Conservation (phyloP, 139 green algal species). For the Chlamydomonas sp. region DNA sequence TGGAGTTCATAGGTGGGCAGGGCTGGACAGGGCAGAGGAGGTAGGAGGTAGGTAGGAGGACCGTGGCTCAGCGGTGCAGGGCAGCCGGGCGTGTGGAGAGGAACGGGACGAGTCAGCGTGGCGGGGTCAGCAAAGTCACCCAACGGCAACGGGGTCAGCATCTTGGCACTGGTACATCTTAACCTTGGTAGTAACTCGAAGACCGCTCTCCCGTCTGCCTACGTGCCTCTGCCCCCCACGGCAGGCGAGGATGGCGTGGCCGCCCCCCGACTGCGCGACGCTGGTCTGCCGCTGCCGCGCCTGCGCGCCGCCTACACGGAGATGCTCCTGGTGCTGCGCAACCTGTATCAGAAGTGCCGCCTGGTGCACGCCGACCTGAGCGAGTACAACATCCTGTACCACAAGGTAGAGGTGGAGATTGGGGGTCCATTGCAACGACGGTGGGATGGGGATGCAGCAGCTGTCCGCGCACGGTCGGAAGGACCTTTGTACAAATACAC, state of each 20-base stretch:
- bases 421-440: background rate
- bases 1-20: slow-evolving; percentile 88
- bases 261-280: slow-evolving; percentile 92
- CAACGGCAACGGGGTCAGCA: no score
- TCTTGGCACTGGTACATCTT: no score
- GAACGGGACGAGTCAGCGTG: no score
- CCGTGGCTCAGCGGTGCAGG: background rate
- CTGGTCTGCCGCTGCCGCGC: slow-evolving; percentile 71
- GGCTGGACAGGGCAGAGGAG: background rate
- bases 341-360: slow-evolving; percentile 76
- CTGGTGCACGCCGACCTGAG: slow-evolving; percentile 97
- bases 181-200: no score
- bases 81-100: no score
- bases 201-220: no score
- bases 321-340: slow-evolving; percentile 76
- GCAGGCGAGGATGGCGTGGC: slow-evolving; percentile 76
- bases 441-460: background rate
- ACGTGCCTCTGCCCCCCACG: no score
- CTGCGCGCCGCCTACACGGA: slow-evolving; percentile 77
- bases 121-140: no score
- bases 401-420: slow-evolving; percentile 57
- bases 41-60: background rate
- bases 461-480: background rate
- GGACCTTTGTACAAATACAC: background rate
- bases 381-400: slow-evolving; percentile 97